Evolutionary conservation across 1,139 yeast species (phyloP).

Genomic region (Pichia sp.): DNA sequence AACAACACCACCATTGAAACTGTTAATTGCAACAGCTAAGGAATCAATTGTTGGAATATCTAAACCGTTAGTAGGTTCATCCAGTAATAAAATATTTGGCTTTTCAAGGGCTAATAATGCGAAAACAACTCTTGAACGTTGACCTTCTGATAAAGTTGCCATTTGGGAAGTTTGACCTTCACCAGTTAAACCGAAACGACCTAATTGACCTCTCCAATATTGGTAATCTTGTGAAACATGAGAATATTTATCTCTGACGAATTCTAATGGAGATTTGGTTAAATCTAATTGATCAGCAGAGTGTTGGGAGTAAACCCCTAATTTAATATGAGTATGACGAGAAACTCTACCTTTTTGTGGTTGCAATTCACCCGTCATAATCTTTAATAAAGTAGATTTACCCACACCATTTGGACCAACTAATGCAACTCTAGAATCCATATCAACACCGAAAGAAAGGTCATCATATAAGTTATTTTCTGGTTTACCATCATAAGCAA

Average conservation of each 20-base stretch:
- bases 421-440: slow-evolving; percentile 97
- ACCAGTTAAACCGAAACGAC: slow-evolving; percentile 97
- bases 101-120: slow-evolving; percentile 92
- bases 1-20: slow-evolving; percentile 95
- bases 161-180: slow-evolving; percentile 97
- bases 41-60: slow-evolving; percentile 98
- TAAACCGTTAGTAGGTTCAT: slow-evolving; percentile 99
- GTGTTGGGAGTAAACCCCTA: slow-evolving; percentile 98
- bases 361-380: slow-evolving; percentile 90
- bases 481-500: slow-evolving; percentile 80
- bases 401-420: slow-evolving; percentile 99
- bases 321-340: slow-evolving; percentile 93
- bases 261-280: slow-evolving; percentile 90
- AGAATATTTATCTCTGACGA: slow-evolving; percentile 90
- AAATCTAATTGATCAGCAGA: slow-evolving; percentile 97
- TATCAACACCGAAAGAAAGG: slow-evolving; percentile 96
- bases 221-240: slow-evolving; percentile 93
- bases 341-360: slow-evolving; percentile 94
- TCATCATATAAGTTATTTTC: slow-evolving; percentile 87
- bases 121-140: slow-evolving; percentile 97
- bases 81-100: slow-evolving; percentile 90
- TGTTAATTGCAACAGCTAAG: slow-evolving; percentile 90
- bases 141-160: slow-evolving; percentile 99
- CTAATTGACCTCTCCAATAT: slow-evolving; percentile 98
- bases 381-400: slow-evolving; percentile 89